A percentile compares a stretch with the other conserved stretches of the same genome.
These are phyloP conservation scores for Conticribra weissflogii DNA, from an alignment of 108 stramenopile species.

Conservation along the genomic window DNA sequence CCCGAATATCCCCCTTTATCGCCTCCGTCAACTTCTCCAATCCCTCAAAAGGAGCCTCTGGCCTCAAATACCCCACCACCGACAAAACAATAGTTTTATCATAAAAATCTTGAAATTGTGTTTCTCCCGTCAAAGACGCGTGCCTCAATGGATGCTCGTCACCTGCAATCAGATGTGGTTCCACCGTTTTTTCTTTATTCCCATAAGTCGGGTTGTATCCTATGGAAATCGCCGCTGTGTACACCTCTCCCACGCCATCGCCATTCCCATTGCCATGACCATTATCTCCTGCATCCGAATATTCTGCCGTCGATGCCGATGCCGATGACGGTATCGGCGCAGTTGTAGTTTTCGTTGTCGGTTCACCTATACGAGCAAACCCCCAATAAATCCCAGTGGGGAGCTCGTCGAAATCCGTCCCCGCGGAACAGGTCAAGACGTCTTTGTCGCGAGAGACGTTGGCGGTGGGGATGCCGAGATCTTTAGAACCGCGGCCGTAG, in stretches of 20 bases:
- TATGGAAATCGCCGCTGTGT: constrained; percentile 71
- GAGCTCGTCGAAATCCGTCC: constrained; percentile 66
- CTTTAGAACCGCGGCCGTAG: constrained; percentile 82
- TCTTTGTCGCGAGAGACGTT: constrained; percentile 54
- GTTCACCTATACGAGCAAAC: constrained; percentile 63
- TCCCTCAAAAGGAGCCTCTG: constrained; percentile 89
- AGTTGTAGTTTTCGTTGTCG: too few relatives aligned
- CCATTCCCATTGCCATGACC: too few relatives aligned
- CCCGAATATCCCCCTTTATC: constrained; percentile 81
- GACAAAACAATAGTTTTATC: constrained; percentile 72
- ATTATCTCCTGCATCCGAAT: too few relatives aligned
- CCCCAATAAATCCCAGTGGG: constrained; percentile 90
- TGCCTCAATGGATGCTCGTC: constrained; percentile 51
- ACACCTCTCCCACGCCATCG: constrained; percentile 44
- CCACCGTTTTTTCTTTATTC: constrained; percentile 80
- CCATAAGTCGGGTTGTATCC: constrained; percentile 92
- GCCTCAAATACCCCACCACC: constrained; percentile 83
- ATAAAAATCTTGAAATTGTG: constrained; percentile 84
- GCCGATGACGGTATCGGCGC: too few relatives aligned
- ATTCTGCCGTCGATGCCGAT: too few relatives aligned
- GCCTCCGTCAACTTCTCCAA: constrained; percentile 81
- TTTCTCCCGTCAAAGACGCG: constrained; percentile 69
- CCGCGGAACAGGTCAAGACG: constrained; percentile 28
- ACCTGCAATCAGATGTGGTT: constrained; percentile 84
- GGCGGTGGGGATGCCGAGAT: constrained; percentile 94